Base-by-base conservation (phyloP, 192 early-diverging fungal species). In the Podila verticillata region DNA sequence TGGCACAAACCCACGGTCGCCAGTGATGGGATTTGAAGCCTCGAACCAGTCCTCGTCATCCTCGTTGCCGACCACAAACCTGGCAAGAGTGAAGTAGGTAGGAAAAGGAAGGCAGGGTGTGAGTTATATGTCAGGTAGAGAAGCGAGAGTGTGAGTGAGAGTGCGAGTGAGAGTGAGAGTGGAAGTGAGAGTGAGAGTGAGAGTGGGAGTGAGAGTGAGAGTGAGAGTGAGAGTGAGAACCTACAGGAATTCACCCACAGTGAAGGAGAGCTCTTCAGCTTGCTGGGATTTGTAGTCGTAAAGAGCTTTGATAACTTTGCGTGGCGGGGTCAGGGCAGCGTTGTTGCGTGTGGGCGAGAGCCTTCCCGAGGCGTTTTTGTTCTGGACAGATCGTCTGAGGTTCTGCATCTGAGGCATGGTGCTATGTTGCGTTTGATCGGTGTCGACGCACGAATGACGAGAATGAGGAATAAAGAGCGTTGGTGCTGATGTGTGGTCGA, bases 241-340 rank as follows among this genome's bases (percentile, higher is more conserved):
- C 66, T 92, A 89, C 78, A 92, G 92, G 66, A 92, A 92, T 49
- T 94, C 93, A 58, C 92, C 93, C 44, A 88, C 87, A 57, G 83
- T 74, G 66, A 94, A 94, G 29, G 91, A 87, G 6, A 94, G 77
- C 73, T 94, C 91, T n/a, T 84, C 71, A 49, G 70, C 72, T 24
- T 82, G 87, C 47, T 83, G 66, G 22, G 90, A 86, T 15, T 84
- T 75, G 72, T 92, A 94, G 85, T 90, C 86, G 70, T 88, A 89
- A 22, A 90, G 71, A 19, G 93, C 90, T 70, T 91, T 92, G 81
- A 92, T 90, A 72, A 94, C 89, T 54, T 90, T 90, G 72, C 90
- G 91, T 2, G 91, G 93, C 12, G 83, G 73, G 19, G 59, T 60
- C 34, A 67, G 15, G 44, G 57, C 65, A 28, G 60, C 39, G 39